These are phyloP conservation scores for Porcisia hertigi DNA, from an alignment of 208 protist genomes.

Conservation along the genomic window DNA sequence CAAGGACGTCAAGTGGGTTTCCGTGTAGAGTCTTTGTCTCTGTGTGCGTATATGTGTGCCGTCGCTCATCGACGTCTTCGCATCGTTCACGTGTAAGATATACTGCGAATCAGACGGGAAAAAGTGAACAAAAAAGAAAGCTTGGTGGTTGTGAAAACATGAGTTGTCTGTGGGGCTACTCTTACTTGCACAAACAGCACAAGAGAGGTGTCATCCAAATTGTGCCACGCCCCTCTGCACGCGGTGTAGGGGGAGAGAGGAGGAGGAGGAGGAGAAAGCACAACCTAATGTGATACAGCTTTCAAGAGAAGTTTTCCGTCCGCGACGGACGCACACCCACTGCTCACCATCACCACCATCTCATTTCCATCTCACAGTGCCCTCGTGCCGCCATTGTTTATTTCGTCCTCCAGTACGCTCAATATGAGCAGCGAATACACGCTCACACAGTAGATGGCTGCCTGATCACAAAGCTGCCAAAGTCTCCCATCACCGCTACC, in stretches of 20 bases:
- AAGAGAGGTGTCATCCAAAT: background rate
- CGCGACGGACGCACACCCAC: background rate
- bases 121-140: background rate
- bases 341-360: background rate
- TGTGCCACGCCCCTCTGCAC: background rate
- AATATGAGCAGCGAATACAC: background rate
- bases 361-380: background rate
- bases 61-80: background rate
- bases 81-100: background rate
- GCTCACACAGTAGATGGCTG: too few relatives aligned
- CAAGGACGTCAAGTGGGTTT: conserved; percentile 39
- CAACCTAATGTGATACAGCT: background rate
- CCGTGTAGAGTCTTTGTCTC: conserved; percentile 1
- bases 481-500: background rate
- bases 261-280: background rate
- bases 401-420: background rate
- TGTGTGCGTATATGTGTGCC: background rate
- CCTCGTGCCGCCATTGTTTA: background rate
- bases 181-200: background rate
- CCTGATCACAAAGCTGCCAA: background rate
- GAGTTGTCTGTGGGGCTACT: background rate
- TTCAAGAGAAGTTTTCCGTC: background rate
- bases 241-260: background rate
- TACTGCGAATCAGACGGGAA: background rate
- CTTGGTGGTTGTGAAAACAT: too few relatives aligned